Evolutionary conservation across 2,329 filamentous ascomycete species (phyloP).

Genomic region (Pseudogymnoascus sp.): DNA sequence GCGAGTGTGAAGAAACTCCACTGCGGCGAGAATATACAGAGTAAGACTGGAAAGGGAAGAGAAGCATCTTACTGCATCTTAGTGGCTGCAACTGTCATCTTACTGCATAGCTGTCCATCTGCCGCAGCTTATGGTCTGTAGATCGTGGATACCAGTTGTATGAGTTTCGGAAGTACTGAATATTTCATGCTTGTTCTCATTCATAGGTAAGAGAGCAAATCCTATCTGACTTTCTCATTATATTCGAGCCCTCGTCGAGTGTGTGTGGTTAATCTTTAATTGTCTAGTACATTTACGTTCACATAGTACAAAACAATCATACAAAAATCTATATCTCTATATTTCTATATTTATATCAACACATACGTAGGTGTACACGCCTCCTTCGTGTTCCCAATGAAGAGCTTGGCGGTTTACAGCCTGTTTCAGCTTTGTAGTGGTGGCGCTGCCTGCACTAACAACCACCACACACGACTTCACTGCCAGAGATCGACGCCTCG

Average conservation of each 20-base stretch:
- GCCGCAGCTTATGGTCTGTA: background rate
- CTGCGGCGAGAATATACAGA: background rate
- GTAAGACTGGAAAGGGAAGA: background rate
- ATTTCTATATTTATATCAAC: background rate
- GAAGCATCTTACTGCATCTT: background rate
- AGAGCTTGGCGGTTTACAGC: background rate
- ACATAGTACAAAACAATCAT: background rate
- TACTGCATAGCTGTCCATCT: background rate
- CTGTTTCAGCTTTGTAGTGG: conserved; percentile 1
- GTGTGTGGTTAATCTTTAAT: no score
- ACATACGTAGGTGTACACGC: background rate
- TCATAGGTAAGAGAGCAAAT: background rate
- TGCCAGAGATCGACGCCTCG: background rate
- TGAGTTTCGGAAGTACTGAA: background rate
- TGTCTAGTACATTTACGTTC: background rate
- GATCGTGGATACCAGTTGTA: background rate
- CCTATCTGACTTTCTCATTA: background rate
- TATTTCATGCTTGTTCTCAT: background rate
- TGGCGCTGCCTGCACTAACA: background rate
- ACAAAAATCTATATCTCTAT: background rate
- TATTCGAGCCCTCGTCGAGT: background rate
- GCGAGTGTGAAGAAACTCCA: background rate
- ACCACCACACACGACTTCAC: background rate
- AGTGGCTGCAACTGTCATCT: background rate
- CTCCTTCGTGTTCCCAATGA: background rate